A percentile compares a stretch with the other conserved stretches of the same genome.
Conservation (phyloP, 2,329 filamentous ascomycete species). For the Exophiala dermatitidis region DNA sequence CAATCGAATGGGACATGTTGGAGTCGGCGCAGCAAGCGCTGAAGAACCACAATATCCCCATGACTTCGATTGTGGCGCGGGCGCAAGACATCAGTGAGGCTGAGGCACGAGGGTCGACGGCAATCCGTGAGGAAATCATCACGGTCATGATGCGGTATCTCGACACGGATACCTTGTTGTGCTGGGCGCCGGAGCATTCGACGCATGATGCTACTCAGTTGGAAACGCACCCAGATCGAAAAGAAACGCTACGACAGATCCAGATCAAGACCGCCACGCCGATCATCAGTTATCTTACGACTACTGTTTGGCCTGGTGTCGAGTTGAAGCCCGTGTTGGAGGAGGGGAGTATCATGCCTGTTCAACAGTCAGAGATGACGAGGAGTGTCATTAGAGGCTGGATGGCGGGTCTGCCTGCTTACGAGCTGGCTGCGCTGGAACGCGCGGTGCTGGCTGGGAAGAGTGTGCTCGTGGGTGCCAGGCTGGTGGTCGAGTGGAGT, state of each 20-base stretch:
- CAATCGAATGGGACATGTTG: slow-evolving; percentile 87
- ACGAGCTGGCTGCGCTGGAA: slow-evolving; percentile 82
- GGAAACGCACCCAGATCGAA: slow-evolving; percentile 42
- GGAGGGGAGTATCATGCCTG: slow-evolving; percentile 65
- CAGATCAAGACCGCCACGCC: slow-evolving; percentile 64
- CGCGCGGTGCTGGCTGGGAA: slow-evolving; percentile 77
- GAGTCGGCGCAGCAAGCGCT: slow-evolving; percentile 74
- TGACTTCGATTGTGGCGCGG: slow-evolving; percentile 77
- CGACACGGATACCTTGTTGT: slow-evolving; percentile 84
- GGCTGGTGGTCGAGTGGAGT: slow-evolving; percentile 83
- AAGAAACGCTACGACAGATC: slow-evolving; percentile 58
- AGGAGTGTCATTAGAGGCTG: slow-evolving; percentile 69
- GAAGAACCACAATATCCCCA: slow-evolving; percentile 77
- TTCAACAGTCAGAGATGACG: slow-evolving; percentile 66
- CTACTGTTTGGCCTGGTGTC: slow-evolving; percentile 75
- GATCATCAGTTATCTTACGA: slow-evolving; percentile 64
- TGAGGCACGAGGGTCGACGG: slow-evolving; percentile 47
- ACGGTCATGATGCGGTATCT: slow-evolving; percentile 73
- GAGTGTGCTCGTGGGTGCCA: slow-evolving; percentile 68
- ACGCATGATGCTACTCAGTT: slow-evolving; percentile 44
- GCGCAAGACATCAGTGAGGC: slow-evolving; percentile 72
- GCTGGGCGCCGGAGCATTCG: slow-evolving; percentile 64
- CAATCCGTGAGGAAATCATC: slow-evolving; percentile 58
- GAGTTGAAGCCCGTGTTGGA: slow-evolving; percentile 76
- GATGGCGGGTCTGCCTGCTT: slow-evolving; percentile 63